Percentiles rank a stretch among this genome's conserved stretches.
phyloP scores from a whole-genome alignment of 805 yeast species.

The Candida methanosorbosa region DNA sequence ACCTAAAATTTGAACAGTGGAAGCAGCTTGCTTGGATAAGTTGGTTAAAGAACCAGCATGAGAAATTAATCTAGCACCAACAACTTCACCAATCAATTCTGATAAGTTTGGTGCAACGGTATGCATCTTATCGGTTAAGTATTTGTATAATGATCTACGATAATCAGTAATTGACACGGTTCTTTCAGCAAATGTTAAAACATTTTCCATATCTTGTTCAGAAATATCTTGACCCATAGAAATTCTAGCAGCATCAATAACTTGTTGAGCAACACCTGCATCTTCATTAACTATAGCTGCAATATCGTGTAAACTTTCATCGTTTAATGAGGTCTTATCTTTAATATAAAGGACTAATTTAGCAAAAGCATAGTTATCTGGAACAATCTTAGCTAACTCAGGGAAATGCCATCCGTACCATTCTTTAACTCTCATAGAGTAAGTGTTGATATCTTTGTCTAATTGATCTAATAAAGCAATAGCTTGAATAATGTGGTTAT shows the following conservation, averaged over 20 bases:
- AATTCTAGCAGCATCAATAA: slow-evolving; percentile 90
- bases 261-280: slow-evolving; percentile 83
- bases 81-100: slow-evolving; percentile 96
- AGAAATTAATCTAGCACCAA: slow-evolving; percentile 96
- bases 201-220: slow-evolving; percentile 89
- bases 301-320: slow-evolving; percentile 78
- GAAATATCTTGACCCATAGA: slow-evolving; percentile 99
- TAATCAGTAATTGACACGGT: slow-evolving; percentile 88
- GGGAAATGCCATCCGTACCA: slow-evolving; percentile 99
- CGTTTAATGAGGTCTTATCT: slow-evolving; percentile 78
- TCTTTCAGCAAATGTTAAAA: slow-evolving; percentile 85
- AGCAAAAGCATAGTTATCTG: slow-evolving; percentile 84
- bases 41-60: slow-evolving; percentile 98
- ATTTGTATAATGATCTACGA: slow-evolving; percentile 74
- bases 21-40: slow-evolving; percentile 96
- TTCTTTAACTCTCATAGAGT: slow-evolving; percentile 94
- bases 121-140: slow-evolving; percentile 93
- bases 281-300: slow-evolving; percentile 89
- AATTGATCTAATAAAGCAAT: slow-evolving; percentile 95
- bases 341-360: slow-evolving; percentile 71
- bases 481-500: slow-evolving; percentile 98
- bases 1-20: slow-evolving; percentile 96
- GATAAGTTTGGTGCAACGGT: slow-evolving; percentile 96
- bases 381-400: slow-evolving; percentile 84
- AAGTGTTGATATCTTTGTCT: slow-evolving; percentile 96